Evolutionary conservation across 2,329 filamentous ascomycete species (phyloP).

Genomic region (Trichoderma hamatum): DNA sequence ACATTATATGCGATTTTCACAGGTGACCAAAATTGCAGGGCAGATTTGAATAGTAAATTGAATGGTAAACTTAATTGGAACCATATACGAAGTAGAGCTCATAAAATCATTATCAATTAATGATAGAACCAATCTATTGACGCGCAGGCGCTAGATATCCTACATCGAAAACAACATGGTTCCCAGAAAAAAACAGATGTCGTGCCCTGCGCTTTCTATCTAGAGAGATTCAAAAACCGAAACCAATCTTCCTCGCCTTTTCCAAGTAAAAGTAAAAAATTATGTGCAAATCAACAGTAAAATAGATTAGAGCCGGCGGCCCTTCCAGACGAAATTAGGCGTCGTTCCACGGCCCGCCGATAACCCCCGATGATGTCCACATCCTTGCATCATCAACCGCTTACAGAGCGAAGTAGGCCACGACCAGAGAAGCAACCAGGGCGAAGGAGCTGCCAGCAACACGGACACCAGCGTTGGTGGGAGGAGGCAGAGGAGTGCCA

Average conservation of each 20-base stretch:
- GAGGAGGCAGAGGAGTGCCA: constrained; percentile 34
- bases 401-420: constrained; percentile 51
- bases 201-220: constrained; percentile 11
- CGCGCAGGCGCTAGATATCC: constrained; percentile 26
- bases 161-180: constrained; percentile 25
- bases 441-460: constrained; percentile 45
- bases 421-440: constrained; percentile 45
- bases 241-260: constrained; percentile 30
- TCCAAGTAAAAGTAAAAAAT: constrained; percentile 34
- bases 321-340: constrained; percentile 27
- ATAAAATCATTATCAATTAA: constrained; percentile 26
- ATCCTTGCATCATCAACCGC: constrained; percentile 23
- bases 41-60: neutral
- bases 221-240: constrained; percentile 20
- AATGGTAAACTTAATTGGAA: neutral
- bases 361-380: neutral
- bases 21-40: neutral
- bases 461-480: constrained; percentile 36
- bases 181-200: constrained; percentile 19
- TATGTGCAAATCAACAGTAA: constrained; percentile 36
- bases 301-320: constrained; percentile 11
- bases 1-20: neutral
- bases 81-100: neutral
- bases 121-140: constrained; percentile 25
- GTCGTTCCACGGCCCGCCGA: constrained; percentile 18